Conservation (phyloP, 2,329 filamentous ascomycete species). For the Aspergillus tubingensis region DNA sequence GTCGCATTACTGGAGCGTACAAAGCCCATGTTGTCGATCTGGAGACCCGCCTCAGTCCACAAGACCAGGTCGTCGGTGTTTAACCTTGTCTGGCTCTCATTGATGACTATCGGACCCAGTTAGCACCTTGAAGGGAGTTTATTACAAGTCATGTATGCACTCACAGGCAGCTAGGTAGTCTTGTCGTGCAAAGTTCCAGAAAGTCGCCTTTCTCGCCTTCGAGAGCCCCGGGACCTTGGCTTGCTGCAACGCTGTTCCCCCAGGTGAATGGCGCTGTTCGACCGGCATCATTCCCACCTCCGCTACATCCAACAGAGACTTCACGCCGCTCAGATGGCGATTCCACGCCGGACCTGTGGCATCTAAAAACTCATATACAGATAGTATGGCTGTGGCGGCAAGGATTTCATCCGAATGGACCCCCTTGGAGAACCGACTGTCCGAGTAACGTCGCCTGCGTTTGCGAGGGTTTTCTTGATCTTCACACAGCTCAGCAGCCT, state of each 20-base stretch:
- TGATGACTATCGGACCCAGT: conserved; percentile 46
- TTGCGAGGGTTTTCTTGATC: conserved; percentile 47
- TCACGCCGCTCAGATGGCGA: conserved; percentile 65
- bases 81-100: conserved; percentile 61
- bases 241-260: conserved; percentile 33
- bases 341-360: conserved; percentile 65
- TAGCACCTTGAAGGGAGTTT: neutral
- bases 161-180: conserved; percentile 65
- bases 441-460: conserved; percentile 43
- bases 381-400: conserved; percentile 66
- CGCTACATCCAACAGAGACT: conserved; percentile 58
- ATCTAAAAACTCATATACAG: conserved; percentile 69
- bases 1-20: conserved; percentile 46
- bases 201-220: conserved; percentile 60
- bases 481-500: conserved; percentile 36
- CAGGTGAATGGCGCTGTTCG: conserved; percentile 46
- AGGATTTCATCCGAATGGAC: conserved; percentile 59
- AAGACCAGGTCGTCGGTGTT: conserved; percentile 63
- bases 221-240: conserved; percentile 47
- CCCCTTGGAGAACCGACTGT: conserved; percentile 46
- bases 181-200: conserved; percentile 69
- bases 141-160: conserved; percentile 16
- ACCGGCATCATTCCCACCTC: conserved; percentile 45
- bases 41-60: conserved; percentile 65
- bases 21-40: conserved; percentile 57